These are phyloP conservation scores for Cicer pinnatifidum DNA, from an alignment of 306 rosid species.

Conservation along the genomic window DNA sequence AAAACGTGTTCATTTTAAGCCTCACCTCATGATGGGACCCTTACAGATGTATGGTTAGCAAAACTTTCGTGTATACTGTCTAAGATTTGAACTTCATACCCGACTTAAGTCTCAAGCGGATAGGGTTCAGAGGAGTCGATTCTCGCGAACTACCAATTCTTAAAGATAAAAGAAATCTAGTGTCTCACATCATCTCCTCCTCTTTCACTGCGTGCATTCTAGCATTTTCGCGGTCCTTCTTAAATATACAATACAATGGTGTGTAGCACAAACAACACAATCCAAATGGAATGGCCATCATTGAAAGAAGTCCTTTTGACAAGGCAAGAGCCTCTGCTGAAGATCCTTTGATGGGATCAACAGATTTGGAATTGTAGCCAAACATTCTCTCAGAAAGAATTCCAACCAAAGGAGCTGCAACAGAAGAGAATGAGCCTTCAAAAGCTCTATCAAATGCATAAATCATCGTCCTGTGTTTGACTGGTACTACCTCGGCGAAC, in stretches of 20 bases:
- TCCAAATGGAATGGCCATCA: slow-evolving; percentile 90
- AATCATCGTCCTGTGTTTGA: slow-evolving; percentile 90
- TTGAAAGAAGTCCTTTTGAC: slow-evolving; percentile 87
- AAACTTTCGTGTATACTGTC: slow-evolving; percentile 15
- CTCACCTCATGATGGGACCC: not conserved
- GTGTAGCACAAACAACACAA: slow-evolving; percentile 90
- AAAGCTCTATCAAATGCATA: slow-evolving; percentile 98
- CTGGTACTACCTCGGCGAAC: slow-evolving; percentile 94
- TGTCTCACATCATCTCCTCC: slow-evolving; percentile 59
- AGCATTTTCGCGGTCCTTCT: slow-evolving; percentile 78
- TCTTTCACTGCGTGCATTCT: slow-evolving; percentile 58
- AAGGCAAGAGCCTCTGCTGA: slow-evolving; percentile 78
- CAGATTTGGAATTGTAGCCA: slow-evolving; percentile 78
- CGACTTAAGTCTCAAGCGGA: slow-evolving; percentile 6
- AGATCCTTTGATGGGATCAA: slow-evolving; percentile 72
- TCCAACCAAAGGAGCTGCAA: slow-evolving; percentile 98
- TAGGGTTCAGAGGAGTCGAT: slow-evolving; percentile 8
- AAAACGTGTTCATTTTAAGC: slow-evolving; percentile 11
- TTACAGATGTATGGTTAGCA: slow-evolving; percentile 1
- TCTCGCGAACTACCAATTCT: not conserved
- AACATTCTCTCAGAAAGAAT: slow-evolving; percentile 86
- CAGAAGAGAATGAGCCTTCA: slow-evolving; percentile 88
- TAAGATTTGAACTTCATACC: slow-evolving; percentile 21
- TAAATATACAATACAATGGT: slow-evolving; percentile 68
- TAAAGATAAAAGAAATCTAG: not conserved